Evolutionary conservation across 169 alveolate species (phyloP).

Genomic region (Cyclospora cayetanensis): DNA sequence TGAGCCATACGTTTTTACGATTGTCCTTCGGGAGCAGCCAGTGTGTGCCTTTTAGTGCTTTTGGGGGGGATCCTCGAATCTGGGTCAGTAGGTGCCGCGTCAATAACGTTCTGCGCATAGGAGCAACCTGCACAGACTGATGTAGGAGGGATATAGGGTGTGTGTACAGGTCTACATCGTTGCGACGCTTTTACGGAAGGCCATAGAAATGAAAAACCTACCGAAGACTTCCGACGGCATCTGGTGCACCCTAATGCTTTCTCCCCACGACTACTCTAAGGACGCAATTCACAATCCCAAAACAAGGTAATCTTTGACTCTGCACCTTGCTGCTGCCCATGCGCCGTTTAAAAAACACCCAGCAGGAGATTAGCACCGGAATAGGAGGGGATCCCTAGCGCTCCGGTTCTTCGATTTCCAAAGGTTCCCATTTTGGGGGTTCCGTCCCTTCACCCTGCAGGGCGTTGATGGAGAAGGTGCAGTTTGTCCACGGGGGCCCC

Average conservation of each 20-base stretch:
- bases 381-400: too few relatives aligned
- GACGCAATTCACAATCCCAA: slow-evolving; percentile 75
- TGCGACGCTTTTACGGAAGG: neutral
- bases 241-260: slow-evolving; percentile 81
- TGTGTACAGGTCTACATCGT: neutral
- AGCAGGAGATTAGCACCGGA: too few relatives aligned
- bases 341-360: too few relatives aligned
- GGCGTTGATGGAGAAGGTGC: neutral
- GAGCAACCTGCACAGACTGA: neutral
- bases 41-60: too few relatives aligned
- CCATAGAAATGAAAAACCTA: neutral
- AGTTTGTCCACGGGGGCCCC: neutral
- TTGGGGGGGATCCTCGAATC: neutral
- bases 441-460: too few relatives aligned
- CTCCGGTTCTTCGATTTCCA: too few relatives aligned
- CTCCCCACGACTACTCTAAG: slow-evolving; percentile 80
- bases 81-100: neutral
- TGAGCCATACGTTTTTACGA: neutral
- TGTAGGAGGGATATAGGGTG: neutral
- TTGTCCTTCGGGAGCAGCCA: neutral
- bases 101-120: neutral
- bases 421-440: too few relatives aligned
- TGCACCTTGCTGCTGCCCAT: too few relatives aligned
- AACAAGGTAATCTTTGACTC: slow-evolving; percentile 69
- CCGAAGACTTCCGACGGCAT: neutral